Percentiles rank a stretch among this genome's conserved stretches.
Evolutionary conservation across 331 rosid species (phyloP).

Genomic region (Acacia pycnantha): DNA sequence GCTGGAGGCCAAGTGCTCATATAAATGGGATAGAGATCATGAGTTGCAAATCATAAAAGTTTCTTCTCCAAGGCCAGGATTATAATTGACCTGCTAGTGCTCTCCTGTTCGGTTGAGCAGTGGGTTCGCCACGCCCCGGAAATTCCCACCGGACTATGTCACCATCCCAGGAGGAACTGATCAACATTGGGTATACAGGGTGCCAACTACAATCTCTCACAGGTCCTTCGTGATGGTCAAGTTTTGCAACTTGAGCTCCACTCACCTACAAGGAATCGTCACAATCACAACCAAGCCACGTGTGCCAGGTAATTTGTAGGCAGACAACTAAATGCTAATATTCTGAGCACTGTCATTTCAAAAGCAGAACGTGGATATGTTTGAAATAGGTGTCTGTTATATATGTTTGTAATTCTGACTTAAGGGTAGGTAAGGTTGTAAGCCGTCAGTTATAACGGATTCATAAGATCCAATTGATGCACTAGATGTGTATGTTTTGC

Average conservation of each 20-base stretch:
- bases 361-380: neutral
- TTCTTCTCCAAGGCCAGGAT: conserved; percentile 32
- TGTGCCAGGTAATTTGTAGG: neutral
- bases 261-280: conserved; percentile 37
- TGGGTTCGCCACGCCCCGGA: conserved; percentile 37
- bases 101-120: conserved; percentile 26
- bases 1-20: neutral
- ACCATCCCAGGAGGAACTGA: conserved; percentile 56
- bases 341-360: neutral
- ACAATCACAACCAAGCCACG: neutral
- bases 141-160: conserved; percentile 58
- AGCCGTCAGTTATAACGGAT: no score
- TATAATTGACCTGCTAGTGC: conserved; percentile 7
- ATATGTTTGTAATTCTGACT: no score
- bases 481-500: no score
- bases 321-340: neutral
- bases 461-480: no score
- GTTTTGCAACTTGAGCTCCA: conserved; percentile 58
- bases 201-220: conserved; percentile 64
- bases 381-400: neutral
- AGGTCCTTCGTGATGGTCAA: conserved; percentile 50
- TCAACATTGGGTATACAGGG: conserved; percentile 45
- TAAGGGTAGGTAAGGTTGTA: no score
- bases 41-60: conserved; percentile 16
- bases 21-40: conserved; percentile 24